phyloP scores from a whole-genome alignment of 805 yeast species.

The Debaryomyces castellii region DNA sequence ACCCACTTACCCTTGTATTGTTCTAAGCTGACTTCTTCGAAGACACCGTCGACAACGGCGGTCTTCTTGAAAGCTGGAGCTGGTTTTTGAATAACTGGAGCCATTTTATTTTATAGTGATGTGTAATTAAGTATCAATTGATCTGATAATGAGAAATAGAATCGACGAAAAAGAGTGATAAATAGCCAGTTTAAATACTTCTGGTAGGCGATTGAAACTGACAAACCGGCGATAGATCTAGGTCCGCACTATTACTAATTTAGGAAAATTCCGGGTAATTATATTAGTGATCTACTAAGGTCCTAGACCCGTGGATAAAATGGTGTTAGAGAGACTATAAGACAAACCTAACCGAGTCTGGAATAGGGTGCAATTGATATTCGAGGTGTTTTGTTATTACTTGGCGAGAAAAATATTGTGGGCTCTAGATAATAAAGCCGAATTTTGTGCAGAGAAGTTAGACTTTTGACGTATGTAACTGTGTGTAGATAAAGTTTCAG shows the following conservation, averaged over 20 bases:
- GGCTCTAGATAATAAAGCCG: too few relatives aligned
- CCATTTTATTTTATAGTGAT: conserved; percentile 53
- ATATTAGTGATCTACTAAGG: neutral
- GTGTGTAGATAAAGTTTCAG: too few relatives aligned
- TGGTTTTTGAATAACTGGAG: conserved; percentile 87
- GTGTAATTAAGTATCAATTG: neutral
- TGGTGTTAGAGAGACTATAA: neutral
- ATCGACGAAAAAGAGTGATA: neutral
- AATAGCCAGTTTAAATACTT: conserved; percentile 3
- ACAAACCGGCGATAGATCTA: conserved; percentile 4
- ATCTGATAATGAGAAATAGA: neutral
- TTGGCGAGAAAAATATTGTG: too few relatives aligned
- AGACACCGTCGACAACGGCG: conserved; percentile 95
- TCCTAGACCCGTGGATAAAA: neutral
- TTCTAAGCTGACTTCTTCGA: conserved; percentile 93
- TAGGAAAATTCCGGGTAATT: conserved; percentile 6
- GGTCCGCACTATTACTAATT: conserved; percentile 11
- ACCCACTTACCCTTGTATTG: conserved; percentile 99
- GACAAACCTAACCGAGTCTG: too few relatives aligned
- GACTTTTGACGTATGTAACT: too few relatives aligned
- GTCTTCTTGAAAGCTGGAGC: conserved; percentile 96
- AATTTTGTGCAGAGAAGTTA: too few relatives aligned
- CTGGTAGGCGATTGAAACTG: neutral
- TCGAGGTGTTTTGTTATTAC: too few relatives aligned
- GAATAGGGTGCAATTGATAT: too few relatives aligned